phyloP scores from a whole-genome alignment of 495 filamentous ascomycete genomes.

The Xylaria grammica region DNA sequence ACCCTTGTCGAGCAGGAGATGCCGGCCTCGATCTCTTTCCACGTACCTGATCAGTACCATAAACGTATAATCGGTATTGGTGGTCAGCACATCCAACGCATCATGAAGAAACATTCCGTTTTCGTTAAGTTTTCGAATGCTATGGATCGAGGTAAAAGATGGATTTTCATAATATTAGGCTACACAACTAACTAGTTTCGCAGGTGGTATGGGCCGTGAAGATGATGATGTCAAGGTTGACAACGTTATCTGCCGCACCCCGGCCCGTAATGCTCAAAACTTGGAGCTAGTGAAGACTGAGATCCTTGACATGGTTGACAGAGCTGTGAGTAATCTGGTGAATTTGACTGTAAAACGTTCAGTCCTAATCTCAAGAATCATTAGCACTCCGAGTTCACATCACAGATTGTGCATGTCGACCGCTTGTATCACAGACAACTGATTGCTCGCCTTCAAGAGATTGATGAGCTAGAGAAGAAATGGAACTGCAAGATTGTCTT shows the following conservation, averaged over 20 bases:
- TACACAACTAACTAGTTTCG: background rate
- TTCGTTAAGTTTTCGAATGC: constrained; percentile 99
- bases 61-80: constrained; percentile 99
- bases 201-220: constrained; percentile 86
- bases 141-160: constrained; percentile 77
- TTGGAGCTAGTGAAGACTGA: constrained; percentile 97
- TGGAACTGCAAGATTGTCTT: constrained; percentile 99
- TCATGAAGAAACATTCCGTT: constrained; percentile 99
- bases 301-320: constrained; percentile 99
- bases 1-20: constrained; percentile 97
- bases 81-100: constrained; percentile 97
- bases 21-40: constrained; percentile 98
- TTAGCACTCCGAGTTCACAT: constrained; percentile 92
- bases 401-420: constrained; percentile 89
- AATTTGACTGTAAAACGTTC: constrained; percentile 12
- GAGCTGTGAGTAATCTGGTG: constrained; percentile 65
- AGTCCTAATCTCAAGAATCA: constrained; percentile 19
- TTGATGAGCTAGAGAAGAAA: constrained; percentile 95
- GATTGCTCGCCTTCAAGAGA: constrained; percentile 80
- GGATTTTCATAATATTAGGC: background rate
- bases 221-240: constrained; percentile 98
- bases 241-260: constrained; percentile 98
- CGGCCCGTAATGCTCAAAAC: constrained; percentile 94
- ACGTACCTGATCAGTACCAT: constrained; percentile 99
- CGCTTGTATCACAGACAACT: constrained; percentile 94